These are phyloP conservation scores for Toxoplasma gondii DNA, from an alignment of 169 alveolate genomes.

Conservation along the genomic window DNA sequence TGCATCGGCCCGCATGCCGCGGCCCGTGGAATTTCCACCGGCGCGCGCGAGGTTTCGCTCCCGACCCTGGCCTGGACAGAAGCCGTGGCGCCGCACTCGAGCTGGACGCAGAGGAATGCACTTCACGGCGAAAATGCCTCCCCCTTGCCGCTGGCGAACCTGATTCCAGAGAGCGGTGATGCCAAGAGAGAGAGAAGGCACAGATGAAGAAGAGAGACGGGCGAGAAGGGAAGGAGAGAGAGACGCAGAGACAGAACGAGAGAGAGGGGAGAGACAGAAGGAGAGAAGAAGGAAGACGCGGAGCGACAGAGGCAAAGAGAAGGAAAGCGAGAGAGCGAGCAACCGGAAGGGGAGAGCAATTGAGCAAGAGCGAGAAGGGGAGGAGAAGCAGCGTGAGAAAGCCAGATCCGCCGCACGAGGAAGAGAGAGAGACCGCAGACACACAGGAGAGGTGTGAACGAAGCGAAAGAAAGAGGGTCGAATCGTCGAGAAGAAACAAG, in stretches of 20 bases:
- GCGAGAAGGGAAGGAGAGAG: neutral
- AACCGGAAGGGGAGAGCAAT: neutral
- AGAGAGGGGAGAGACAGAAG: neutral
- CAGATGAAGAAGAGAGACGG: neutral
- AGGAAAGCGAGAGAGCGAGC: neutral
- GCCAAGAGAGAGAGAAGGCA: neutral
- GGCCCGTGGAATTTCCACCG: neutral
- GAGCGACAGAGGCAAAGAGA: neutral
- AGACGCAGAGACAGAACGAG: neutral
- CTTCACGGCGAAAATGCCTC: conserved; percentile 42
- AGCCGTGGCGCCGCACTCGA: neutral
- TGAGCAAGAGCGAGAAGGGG: neutral
- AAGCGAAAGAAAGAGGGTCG: neutral
- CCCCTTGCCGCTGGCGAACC: conserved; percentile 41
- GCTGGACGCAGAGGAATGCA: neutral
- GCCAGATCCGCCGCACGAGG: neutral
- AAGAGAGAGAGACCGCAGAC: neutral
- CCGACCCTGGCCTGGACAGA: neutral
- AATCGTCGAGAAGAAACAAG: neutral
- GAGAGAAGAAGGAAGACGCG: neutral
- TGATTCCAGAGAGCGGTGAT: neutral
- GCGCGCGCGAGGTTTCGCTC: neutral
- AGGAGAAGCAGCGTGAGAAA: neutral
- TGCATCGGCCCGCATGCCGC: no score
- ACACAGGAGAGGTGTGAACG: neutral